phyloP scores from a whole-genome alignment of 140 eudicot species.

The Senecio squalidus region DNA sequence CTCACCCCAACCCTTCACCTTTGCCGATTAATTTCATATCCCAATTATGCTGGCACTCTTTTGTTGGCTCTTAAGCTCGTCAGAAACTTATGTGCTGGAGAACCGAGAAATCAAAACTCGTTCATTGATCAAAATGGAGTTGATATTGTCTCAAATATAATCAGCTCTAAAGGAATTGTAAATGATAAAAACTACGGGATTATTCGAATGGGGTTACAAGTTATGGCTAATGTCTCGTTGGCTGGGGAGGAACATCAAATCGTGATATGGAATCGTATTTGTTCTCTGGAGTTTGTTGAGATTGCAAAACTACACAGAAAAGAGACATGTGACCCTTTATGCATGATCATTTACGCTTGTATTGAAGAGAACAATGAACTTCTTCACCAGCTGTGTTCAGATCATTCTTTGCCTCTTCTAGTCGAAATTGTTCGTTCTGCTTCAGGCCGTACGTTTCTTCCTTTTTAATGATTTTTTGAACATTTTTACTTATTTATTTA shows the following conservation, averaged over 20 bases:
- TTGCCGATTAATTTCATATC: slow-evolving; percentile 25
- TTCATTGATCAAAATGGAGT: slow-evolving; percentile 61
- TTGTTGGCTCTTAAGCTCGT: slow-evolving; percentile 56
- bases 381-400: slow-evolving; percentile 43
- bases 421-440: slow-evolving; percentile 55
- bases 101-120: slow-evolving; percentile 40
- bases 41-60: slow-evolving; percentile 28
- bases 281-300: slow-evolving; percentile 39
- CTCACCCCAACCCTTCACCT: slow-evolving; percentile 48
- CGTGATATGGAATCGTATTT: slow-evolving; percentile 52
- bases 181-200: slow-evolving; percentile 39
- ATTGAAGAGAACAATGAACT: slow-evolving; percentile 42
- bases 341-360: slow-evolving; percentile 72
- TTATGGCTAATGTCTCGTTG: slow-evolving; percentile 66
- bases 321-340: slow-evolving; percentile 77
- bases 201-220: slow-evolving; percentile 64
- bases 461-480: not conserved
- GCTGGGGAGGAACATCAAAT: slow-evolving; percentile 58
- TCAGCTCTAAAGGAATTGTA: slow-evolving; percentile 19
- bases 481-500: no score
- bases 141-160: slow-evolving; percentile 28
- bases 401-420: slow-evolving; percentile 43
- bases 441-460: slow-evolving; percentile 38
- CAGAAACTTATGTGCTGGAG: slow-evolving; percentile 84
- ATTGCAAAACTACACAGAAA: slow-evolving; percentile 51